phyloP scores from a whole-genome alignment of 2,329 filamentous ascomycete species.

The Neophaeococcomyces aloes region DNA sequence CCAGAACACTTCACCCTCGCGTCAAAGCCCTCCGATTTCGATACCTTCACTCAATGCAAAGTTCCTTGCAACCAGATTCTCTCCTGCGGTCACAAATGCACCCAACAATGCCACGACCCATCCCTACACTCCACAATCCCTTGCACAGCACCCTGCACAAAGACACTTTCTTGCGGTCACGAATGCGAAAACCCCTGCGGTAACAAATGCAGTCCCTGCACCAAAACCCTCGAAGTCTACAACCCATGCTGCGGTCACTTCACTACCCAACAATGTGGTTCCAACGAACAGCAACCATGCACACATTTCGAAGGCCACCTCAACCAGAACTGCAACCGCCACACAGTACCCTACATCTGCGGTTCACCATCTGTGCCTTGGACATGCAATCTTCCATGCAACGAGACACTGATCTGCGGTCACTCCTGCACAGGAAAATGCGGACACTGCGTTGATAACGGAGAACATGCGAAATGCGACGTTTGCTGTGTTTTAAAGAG shows the following conservation, averaged over 20 bases:
- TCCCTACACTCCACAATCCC: slow-evolving; percentile 9
- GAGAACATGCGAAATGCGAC: slow-evolving; percentile 1
- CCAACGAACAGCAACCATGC: slow-evolving; percentile 15
- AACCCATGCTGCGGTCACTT: slow-evolving; percentile 14
- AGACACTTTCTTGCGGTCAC: slow-evolving; percentile 9
- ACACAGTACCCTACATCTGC: slow-evolving; percentile 15
- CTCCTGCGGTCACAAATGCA: slow-evolving; percentile 13
- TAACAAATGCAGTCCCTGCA: not conserved
- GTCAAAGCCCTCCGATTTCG: slow-evolving; percentile 48
- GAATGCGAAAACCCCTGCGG: slow-evolving; percentile 10
- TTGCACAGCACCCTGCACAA: slow-evolving; percentile 11
- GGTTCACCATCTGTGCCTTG: slow-evolving; percentile 9
- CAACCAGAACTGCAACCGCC: slow-evolving; percentile 14
- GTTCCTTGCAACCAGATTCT: slow-evolving; percentile 10
- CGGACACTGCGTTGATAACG: slow-evolving; percentile 6
- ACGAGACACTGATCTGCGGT: slow-evolving; percentile 9
- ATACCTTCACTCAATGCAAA: slow-evolving; percentile 32
- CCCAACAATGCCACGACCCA: slow-evolving; percentile 12
- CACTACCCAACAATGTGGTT: slow-evolving; percentile 17
- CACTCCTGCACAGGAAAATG: slow-evolving; percentile 13
- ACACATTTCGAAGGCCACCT: slow-evolving; percentile 4
- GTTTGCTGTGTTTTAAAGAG: no score
- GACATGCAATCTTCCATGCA: slow-evolving; percentile 9
- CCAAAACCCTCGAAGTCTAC: not conserved
- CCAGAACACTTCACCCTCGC: slow-evolving; percentile 41